phyloP scores from a whole-genome alignment of 208 protist genomes.

The Crithidia fasciculata region DNA sequence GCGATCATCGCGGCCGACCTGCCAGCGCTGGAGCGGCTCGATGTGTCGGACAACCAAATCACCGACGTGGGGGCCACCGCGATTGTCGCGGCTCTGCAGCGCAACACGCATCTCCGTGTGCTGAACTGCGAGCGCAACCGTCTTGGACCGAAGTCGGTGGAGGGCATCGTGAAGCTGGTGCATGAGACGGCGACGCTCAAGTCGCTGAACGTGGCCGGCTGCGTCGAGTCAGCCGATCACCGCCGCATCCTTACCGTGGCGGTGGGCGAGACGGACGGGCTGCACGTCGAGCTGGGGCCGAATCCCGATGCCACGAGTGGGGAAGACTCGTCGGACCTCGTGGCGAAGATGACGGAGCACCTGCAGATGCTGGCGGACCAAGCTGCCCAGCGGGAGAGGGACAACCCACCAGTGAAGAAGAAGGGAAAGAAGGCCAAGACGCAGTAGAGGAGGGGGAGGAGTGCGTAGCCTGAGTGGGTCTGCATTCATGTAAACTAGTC shows the following conservation, averaged over 20 bases:
- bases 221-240: slow-evolving; percentile 59
- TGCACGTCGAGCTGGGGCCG: slow-evolving; percentile 78
- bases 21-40: slow-evolving; percentile 60
- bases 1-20: slow-evolving; percentile 64
- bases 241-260: slow-evolving; percentile 59
- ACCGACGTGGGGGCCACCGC: slow-evolving; percentile 60
- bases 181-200: slow-evolving; percentile 67
- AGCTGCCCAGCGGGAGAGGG: slow-evolving; percentile 59
- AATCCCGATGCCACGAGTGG: slow-evolving; percentile 35
- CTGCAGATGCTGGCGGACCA: slow-evolving; percentile 77
- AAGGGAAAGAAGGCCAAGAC: slow-evolving; percentile 40
- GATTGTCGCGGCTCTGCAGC: slow-evolving; percentile 59
- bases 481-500: no score
- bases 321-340: slow-evolving; percentile 21
- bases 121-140: slow-evolving; percentile 64
- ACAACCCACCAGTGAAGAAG: slow-evolving; percentile 45
- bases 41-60: slow-evolving; percentile 75
- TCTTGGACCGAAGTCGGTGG: slow-evolving; percentile 67
- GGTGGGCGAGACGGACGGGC: slow-evolving; percentile 66
- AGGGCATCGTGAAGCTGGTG: slow-evolving; percentile 51
- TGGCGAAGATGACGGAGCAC: slow-evolving; percentile 63
- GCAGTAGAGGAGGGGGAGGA: neutral
- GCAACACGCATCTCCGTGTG: slow-evolving; percentile 64
- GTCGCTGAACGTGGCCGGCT: slow-evolving; percentile 72
- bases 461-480: no score